Evolutionary conservation across 352 stramenopile species (phyloP).

Genomic region (Pythium angustatum): DNA sequence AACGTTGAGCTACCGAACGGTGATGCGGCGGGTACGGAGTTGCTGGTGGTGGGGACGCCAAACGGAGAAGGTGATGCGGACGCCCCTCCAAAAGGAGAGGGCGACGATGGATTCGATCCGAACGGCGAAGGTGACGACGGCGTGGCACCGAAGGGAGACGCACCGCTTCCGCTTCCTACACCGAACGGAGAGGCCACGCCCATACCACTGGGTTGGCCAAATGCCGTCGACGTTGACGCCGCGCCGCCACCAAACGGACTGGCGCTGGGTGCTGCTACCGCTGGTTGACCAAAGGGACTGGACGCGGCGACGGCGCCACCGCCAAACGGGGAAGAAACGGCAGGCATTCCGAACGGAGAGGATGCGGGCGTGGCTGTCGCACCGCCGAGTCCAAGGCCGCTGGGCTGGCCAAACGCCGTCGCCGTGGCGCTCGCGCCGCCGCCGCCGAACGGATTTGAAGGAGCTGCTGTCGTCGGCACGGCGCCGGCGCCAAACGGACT

Average conservation of each 20-base stretch:
- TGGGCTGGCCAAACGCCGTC: conserved; percentile 19
- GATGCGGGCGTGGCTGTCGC: background rate
- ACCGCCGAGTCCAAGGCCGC: conserved; percentile 10
- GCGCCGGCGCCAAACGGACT: conserved; percentile 18
- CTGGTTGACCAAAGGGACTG: conserved; percentile 17
- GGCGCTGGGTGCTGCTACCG: conserved; percentile 1
- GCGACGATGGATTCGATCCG: background rate
- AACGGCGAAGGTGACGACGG: background rate
- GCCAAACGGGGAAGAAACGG: conserved; percentile 10
- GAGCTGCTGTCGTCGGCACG: background rate
- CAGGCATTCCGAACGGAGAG: conserved; percentile 7
- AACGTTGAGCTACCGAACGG: background rate
- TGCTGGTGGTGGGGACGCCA: background rate
- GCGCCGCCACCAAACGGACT: conserved; percentile 22
- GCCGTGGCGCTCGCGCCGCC: background rate
- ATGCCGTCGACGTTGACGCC: conserved; percentile 5
- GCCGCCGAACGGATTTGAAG: conserved; percentile 15
- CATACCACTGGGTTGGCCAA: conserved; percentile 16
- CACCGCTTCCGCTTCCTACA: background rate
- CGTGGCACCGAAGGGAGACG: conserved; percentile 19
- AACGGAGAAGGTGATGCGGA: conserved; percentile 6
- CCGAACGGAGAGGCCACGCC: conserved; percentile 22
- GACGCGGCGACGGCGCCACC: background rate
- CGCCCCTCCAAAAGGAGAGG: conserved; percentile 13
- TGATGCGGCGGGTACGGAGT: background rate